Evolutionary conservation across 768 basidiomycete genomes (phyloP), one percentile per base, ranked within the genome.

Genomic region (Tricholoma sp.): DNA sequence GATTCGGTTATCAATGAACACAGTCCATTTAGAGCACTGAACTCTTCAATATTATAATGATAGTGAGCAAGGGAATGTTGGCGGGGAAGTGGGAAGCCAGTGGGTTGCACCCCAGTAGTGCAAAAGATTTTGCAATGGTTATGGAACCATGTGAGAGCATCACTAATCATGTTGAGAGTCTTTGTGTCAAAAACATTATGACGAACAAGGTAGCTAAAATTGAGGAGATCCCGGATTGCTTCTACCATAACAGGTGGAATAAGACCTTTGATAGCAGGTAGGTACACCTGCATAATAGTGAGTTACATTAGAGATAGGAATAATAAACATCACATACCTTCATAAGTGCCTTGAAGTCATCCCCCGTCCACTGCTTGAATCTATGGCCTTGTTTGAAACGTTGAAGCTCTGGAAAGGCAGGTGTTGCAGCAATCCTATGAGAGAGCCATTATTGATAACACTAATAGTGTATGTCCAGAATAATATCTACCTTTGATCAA

Each of bases 401-500:
- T 10, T 13, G 6, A 32, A 50, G 18, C 7, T 36, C 10, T 33
- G 49, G 31, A 10, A 50, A 50, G 1, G 49, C n/a, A 1, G 31
- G 49, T 17, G 49, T 34, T 32, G 33, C 33, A 4, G 49, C 49
- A 32, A 50, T 50, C n/a, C 49, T 49, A 24, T 4, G 4, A 1
- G 4, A 24, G 24, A n/a, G n/a, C n/a, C 24, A 24, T 24, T 24
- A 24, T 2, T 24, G 24, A 24, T n/a, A n/a, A n/a, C n/a, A n/a
- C n/a, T n/a, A n/a, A n/a, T n/a, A n/a, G n/a, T n/a, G n/a, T n/a
- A n/a, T n/a, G n/a, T n/a, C n/a, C n/a, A n/a, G n/a, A n/a, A n/a
- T n/a, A n/a, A n/a, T n/a, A n/a, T n/a, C 39, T 32, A 6, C 68
- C 57, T 47, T 70, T 63, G 39, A 41, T 41, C 39, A 41, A 41